Conservation (phyloP, 768 basidiomycete genomes). For the Calocybe gangraenosa region DNA sequence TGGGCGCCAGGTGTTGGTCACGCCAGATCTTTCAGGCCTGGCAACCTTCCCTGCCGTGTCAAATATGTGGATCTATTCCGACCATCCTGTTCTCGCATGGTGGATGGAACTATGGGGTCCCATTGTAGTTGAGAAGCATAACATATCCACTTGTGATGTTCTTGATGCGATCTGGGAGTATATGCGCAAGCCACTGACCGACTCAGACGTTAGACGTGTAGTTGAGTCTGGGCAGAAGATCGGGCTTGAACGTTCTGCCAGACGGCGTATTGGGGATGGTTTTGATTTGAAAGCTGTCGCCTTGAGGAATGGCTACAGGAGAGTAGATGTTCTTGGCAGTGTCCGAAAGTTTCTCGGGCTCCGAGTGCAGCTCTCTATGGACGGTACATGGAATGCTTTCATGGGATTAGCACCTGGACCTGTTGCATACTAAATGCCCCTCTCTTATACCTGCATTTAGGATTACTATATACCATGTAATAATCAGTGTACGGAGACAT, state of each 20-base stretch:
- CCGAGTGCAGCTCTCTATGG: constrained; percentile 28
- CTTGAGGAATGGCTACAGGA: constrained; percentile 33
- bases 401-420: constrained; percentile 40
- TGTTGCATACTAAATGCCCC: constrained; percentile 14
- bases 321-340: constrained; percentile 49
- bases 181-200: constrained; percentile 39
- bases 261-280: constrained; percentile 33
- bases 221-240: constrained; percentile 6
- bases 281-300: constrained; percentile 36
- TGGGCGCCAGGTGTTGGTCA: constrained; percentile 23
- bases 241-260: constrained; percentile 22
- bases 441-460: not conserved
- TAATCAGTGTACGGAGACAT: no score
- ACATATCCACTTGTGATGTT: constrained; percentile 40
- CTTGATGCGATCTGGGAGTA: constrained; percentile 46
- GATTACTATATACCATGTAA: no score
- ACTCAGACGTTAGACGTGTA: constrained; percentile 26
- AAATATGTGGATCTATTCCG: constrained; percentile 34
- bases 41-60: constrained; percentile 27
- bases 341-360: constrained; percentile 43
- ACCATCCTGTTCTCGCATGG: constrained; percentile 30
- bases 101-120: constrained; percentile 51
- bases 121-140: constrained; percentile 33
- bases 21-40: constrained; percentile 25
- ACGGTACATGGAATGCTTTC: constrained; percentile 41